These are phyloP conservation scores for Beta corolliflora DNA, from an alignment of 179 eudicot species.

Conservation along the genomic window DNA sequence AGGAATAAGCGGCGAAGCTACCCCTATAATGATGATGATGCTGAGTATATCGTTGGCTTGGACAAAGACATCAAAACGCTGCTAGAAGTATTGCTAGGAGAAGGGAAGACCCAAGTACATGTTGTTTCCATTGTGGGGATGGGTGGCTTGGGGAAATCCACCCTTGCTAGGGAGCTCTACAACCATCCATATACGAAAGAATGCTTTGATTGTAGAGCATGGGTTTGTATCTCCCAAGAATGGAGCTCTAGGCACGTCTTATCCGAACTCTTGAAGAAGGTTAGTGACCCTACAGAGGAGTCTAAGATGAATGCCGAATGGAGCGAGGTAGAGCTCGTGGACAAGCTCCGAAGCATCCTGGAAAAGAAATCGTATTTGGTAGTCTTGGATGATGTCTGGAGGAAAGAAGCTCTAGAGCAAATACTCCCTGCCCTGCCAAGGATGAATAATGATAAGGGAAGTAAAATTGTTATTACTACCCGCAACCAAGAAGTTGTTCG, in stretches of 20 bases:
- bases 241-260: conserved; percentile 26
- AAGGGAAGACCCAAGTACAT: no score
- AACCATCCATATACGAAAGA: conserved; percentile 27
- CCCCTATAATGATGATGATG: no score
- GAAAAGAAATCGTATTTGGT: conserved; percentile 42
- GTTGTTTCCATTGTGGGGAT: conserved; percentile 33
- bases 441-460: conserved; percentile 4
- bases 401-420: conserved; percentile 36
- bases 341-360: conserved; percentile 33
- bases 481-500: conserved; percentile 38
- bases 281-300: conserved; percentile 1
- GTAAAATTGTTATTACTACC: conserved; percentile 55
- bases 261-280: conserved; percentile 25
- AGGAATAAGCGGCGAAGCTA: background rate
- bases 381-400: conserved; percentile 65
- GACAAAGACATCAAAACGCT: no score
- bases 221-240: conserved; percentile 49
- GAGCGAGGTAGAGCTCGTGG: conserved; percentile 30
- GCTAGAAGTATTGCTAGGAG: no score
- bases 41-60: no score
- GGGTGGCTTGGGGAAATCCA: conserved; percentile 68
- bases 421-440: conserved; percentile 27
- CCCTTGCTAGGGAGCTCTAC: conserved; percentile 47
- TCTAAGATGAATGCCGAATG: conserved; percentile 1
- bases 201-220: conserved; percentile 41